phyloP scores from a whole-genome alignment of 225 moss, liverwort and hornwort genomes.

The Sphagnum tenellum region DNA sequence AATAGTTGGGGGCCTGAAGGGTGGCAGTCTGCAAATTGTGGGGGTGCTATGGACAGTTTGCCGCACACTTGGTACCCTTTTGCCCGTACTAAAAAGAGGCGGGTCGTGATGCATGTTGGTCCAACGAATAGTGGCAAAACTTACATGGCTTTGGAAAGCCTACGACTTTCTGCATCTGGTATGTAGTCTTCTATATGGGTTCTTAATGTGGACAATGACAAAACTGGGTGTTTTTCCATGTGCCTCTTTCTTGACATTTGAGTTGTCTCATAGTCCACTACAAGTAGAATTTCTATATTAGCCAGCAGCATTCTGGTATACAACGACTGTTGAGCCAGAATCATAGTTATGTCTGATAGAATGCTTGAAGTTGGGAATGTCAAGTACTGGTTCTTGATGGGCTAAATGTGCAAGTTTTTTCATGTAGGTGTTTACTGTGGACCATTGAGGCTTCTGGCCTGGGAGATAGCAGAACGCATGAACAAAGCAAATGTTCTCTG shows the following conservation, averaged over 20 bases:
- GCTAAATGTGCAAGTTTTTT: not conserved
- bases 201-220: too few relatives aligned
- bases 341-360: too few relatives aligned
- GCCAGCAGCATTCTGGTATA: too few relatives aligned
- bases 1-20: not conserved
- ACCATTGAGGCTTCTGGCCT: slow-evolving; percentile 27
- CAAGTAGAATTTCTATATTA: too few relatives aligned
- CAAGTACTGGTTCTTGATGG: too few relatives aligned
- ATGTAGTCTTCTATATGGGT: too few relatives aligned
- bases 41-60: slow-evolving; percentile 9
- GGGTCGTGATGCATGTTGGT: slow-evolving; percentile 24
- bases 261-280: too few relatives aligned
- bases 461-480: slow-evolving; percentile 30
- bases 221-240: too few relatives aligned
- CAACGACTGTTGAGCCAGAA: too few relatives aligned
- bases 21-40: not conserved
- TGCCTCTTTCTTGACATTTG: too few relatives aligned
- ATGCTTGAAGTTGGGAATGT: too few relatives aligned
- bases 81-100: slow-evolving; percentile 22
- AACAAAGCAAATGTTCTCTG: slow-evolving; percentile 21
- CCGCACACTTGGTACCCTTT: slow-evolving; percentile 32
- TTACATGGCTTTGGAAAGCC: slow-evolving; percentile 15
- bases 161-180: slow-evolving; percentile 25
- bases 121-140: slow-evolving; percentile 37
- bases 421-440: slow-evolving; percentile 31